Evolutionary conservation across 345 rosid genomes (phyloP), one percentile per base, ranked within the genome.

Genomic region (Punica granatum): DNA sequence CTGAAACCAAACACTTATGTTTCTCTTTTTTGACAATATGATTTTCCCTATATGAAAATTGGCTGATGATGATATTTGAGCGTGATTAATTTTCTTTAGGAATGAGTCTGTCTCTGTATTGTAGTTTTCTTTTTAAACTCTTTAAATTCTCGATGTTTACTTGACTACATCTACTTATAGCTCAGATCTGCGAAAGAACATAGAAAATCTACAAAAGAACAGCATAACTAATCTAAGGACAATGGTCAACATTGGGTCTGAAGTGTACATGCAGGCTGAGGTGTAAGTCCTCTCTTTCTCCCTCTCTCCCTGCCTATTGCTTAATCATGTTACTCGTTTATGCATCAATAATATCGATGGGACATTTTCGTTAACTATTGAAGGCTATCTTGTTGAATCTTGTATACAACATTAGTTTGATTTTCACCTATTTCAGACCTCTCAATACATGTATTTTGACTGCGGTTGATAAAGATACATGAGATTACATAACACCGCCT

Each of bases 161-260:
- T 63, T 73, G 71, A 67, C 63, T 41, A 53, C 0, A 6, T 67
- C 32, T 3, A 25, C 37, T 53, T 76, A 59, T 67, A 94, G 98
- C 93, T 91, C 90, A 43, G 93, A 91, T 79, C 79, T 91, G 85
- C 81, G 86, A 54, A 83, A 71, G 70, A 89, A 85, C 66, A 74
- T 91, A 65, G 91, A 86, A 73, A 89, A 81, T 67, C 76, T 91
- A 48, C 92, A 91, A 80, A 77, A 79, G 67, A 91, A 94, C 74
- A 83, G 80, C 67, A 85, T 89, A 51, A 91, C 92, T n/a, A 89
- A 81, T 82, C 89, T 94, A 34, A 85, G 84, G 76, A 91, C 99
- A 23, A 46, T 82, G 86, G 97, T 92, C 69, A 92, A 94, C 73
- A 83, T 94, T n/a, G 99, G 98, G 65, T 92, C 99, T 70, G 97